Conservation (phyloP, 139 green algal species). For the Coelastrella sp. region DNA sequence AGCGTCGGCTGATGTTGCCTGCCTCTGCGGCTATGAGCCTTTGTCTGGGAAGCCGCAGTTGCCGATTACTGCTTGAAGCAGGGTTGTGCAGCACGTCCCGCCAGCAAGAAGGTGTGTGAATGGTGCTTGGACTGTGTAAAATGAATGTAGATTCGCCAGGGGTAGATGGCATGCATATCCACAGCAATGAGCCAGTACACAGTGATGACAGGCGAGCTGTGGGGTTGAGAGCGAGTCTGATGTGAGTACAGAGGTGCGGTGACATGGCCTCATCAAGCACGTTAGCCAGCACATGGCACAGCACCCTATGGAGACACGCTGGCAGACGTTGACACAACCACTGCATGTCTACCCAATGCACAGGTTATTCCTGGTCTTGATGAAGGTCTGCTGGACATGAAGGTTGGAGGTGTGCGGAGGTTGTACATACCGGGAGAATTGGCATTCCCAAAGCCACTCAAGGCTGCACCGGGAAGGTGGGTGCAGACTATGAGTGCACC, state of each 20-base stretch:
- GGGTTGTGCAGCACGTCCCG: neutral
- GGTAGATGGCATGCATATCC: too few species aligned
- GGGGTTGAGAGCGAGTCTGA: too few species aligned
- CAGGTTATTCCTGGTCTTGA: constrained; percentile 83
- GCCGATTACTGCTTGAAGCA: neutral
- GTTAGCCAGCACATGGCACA: neutral
- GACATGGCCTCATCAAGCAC: too few species aligned
- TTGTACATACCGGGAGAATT: constrained; percentile 96
- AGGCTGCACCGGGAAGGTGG: constrained; percentile 69
- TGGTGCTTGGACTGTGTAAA: too few species aligned
- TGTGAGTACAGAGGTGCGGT: too few species aligned
- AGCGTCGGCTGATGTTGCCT: neutral
- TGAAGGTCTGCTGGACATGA: constrained; percentile 93
- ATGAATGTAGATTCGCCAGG: too few species aligned
- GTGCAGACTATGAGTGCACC: neutral
- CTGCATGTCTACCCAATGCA: constrained; percentile 44
- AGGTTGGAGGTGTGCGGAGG: constrained; percentile 84
- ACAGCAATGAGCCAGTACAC: too few species aligned
- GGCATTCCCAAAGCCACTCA: constrained; percentile 93
- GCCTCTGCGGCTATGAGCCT: too few species aligned
- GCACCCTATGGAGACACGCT: too few species aligned
- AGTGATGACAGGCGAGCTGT: too few species aligned
- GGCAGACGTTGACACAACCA: neutral
- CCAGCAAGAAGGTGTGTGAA: too few species aligned
- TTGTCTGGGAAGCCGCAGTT: too few species aligned